Conservation (phyloP, 2,329 filamentous ascomycete species). For the Trichophyton benhamiae region DNA sequence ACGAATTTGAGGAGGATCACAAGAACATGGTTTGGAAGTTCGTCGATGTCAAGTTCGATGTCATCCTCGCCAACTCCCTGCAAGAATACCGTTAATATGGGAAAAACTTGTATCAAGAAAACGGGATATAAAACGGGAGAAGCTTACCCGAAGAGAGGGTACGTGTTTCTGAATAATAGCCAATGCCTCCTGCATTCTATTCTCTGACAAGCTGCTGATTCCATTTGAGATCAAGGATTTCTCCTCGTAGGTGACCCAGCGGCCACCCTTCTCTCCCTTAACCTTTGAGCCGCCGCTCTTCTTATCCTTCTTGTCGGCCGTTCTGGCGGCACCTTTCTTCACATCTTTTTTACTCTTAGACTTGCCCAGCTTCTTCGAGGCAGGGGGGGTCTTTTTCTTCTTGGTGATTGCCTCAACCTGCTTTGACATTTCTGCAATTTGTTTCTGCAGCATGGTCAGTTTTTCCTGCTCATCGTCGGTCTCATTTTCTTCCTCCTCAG, state of each 20-base stretch:
- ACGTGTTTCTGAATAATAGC: conserved; percentile 80
- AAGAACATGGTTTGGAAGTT: conserved; percentile 37
- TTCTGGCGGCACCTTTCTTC: conserved; percentile 29
- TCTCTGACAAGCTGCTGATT: conserved; percentile 66
- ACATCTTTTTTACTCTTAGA: conserved; percentile 35
- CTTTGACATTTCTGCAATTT: conserved; percentile 62
- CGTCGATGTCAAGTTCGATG: conserved; percentile 39
- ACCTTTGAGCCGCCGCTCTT: conserved; percentile 26
- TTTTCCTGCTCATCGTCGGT: conserved; percentile 52
- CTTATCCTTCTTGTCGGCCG: conserved; percentile 45
- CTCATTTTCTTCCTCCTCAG: conserved; percentile 57
- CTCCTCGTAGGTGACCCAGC: conserved; percentile 61
- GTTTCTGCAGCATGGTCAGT: conserved; percentile 53
- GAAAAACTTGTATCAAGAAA: neutral
- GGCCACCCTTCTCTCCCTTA: conserved; percentile 43
- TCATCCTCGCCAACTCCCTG: conserved; percentile 35
- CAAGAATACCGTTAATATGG: conserved; percentile 8
- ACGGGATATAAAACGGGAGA: conserved; percentile 4
- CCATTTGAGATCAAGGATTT: conserved; percentile 85
- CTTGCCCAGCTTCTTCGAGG: conserved; percentile 38
- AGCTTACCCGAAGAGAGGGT: conserved; percentile 52
- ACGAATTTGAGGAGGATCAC: conserved; percentile 36
- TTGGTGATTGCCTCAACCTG: conserved; percentile 44
- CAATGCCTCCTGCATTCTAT: conserved; percentile 68
- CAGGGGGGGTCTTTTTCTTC: conserved; percentile 49